Evolutionary conservation across 176 grass and related monocot species (phyloP).

Genomic region (Panicum miliaceum): DNA sequence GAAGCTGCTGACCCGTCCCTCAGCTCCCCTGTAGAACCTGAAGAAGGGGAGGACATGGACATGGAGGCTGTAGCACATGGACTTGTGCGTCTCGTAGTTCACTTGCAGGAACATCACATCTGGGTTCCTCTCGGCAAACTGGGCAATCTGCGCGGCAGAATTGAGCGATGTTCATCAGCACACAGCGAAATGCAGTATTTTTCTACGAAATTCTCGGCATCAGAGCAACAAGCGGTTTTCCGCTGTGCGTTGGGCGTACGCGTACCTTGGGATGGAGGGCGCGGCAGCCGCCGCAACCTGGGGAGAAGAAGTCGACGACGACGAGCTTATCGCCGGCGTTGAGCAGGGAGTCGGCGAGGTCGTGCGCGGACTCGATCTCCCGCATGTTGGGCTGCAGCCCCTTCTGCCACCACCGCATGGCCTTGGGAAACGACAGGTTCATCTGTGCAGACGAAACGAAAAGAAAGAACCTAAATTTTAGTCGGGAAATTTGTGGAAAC

Average conservation of each 20-base stretch:
- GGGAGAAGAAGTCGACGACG: constrained; percentile 77
- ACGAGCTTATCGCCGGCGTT: constrained; percentile 66
- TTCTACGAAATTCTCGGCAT: background rate
- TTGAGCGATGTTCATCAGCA: background rate
- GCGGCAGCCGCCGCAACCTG: constrained; percentile 72
- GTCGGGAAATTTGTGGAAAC: too few relatives aligned
- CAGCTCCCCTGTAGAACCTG: constrained; percentile 83
- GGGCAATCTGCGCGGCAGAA: constrained; percentile 63
- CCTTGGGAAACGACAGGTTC: constrained; percentile 61
- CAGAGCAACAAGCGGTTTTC: background rate
- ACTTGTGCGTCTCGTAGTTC: constrained; percentile 88
- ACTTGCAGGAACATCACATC: constrained; percentile 78
- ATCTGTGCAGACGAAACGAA: constrained; percentile 42
- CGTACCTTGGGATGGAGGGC: constrained; percentile 87
- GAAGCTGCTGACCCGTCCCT: constrained; percentile 87
- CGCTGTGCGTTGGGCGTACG: constrained; percentile 1
- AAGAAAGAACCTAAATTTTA: background rate
- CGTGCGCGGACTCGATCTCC: constrained; percentile 59
- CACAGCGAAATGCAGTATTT: background rate
- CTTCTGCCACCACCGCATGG: constrained; percentile 69
- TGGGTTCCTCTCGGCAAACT: constrained; percentile 70
- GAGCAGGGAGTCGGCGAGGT: constrained; percentile 60
- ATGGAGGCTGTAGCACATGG: constrained; percentile 93
- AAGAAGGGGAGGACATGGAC: constrained; percentile 97
- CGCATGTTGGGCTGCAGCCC: constrained; percentile 59